phyloP scores from a whole-genome alignment of 345 rosid species.

The Eucalyptus victrix region DNA sequence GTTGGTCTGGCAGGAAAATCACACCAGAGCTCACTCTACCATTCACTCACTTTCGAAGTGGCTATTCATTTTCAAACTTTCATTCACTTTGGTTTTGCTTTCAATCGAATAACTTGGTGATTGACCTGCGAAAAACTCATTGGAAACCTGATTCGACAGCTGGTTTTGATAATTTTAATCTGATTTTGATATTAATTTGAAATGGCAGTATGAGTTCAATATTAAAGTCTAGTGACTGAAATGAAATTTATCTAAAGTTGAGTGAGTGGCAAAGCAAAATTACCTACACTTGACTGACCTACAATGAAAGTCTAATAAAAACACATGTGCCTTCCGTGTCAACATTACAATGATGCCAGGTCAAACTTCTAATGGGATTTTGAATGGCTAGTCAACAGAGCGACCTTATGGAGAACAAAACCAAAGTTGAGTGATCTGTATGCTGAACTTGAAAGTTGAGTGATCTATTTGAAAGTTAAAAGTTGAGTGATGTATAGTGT shows the following conservation, averaged over 20 bases:
- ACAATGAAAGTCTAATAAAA: background rate
- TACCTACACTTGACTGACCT: background rate
- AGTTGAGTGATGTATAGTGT: background rate
- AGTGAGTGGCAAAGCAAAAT: background rate
- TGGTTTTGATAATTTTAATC: background rate
- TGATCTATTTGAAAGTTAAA: too few relatives aligned
- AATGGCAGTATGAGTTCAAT: background rate
- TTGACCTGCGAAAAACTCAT: background rate
- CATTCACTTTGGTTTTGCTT: background rate
- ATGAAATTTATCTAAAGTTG: background rate
- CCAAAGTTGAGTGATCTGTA: background rate
- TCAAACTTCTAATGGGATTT: background rate
- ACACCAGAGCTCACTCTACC: background rate
- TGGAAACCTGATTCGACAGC: background rate
- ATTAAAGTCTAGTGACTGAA: background rate
- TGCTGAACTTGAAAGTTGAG: too few relatives aligned
- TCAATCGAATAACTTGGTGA: background rate
- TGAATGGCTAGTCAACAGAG: background rate
- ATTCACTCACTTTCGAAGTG: background rate
- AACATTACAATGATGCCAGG: background rate
- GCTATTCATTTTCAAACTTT: background rate
- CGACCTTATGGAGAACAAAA: background rate
- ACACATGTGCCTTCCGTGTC: background rate
- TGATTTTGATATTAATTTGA: background rate
- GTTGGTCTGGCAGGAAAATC: background rate